Evolutionary conservation across 2,329 filamentous ascomycete genomes (phyloP), one percentile per base, ranked within the genome.

Genomic region (Penicillium sclerotigenum): DNA sequence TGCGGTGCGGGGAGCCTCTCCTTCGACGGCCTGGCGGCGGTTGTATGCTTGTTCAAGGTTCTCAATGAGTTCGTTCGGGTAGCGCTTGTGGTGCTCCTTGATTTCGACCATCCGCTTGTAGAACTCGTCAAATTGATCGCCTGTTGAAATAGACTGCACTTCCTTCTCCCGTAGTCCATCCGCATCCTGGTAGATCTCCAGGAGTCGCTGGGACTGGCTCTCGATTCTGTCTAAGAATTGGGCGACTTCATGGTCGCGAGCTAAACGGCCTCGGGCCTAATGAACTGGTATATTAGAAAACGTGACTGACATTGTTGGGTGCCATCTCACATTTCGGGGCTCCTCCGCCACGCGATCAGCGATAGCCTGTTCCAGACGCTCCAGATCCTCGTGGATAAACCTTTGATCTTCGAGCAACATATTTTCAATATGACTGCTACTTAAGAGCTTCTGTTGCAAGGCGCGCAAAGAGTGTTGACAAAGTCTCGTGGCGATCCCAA

Each of bases 41-140:
- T 91, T 91, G 79, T 99, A 99, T 34, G 92, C 89, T 64, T 88
- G 85, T 77, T 99, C 95, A 14, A 96, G 85, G 67, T 97, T 97
- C 74, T 99, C 94, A 46, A 96, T 90, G 29, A 90, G 91, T 71
- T 97, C 91, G 75, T 96, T 95, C 1, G 93, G 93, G 69, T 99
- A 97, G 65, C 88, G 86, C 57, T 87, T 84, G 74, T 99, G 92
- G 71, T 96, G 95, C 46, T 89, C 86, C 68, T 91, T 94, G 68
- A 96, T 88, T 26, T 87, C 84, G 55, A 84, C 80, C 16, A 96
- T 78, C 68, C 96, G 89, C 63, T 87, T 89, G 79, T 96, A 93
- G 75, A 99, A 99, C 61, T 92, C 87, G 41, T 91, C 89, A 71
- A 97, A 91, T 0, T 90, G 85, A 65, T 97, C 93, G 62, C 90